These are phyloP conservation scores for Diaporthe vaccinii DNA, from an alignment of 2,329 filamentous ascomycete genomes.

Conservation along the genomic window DNA sequence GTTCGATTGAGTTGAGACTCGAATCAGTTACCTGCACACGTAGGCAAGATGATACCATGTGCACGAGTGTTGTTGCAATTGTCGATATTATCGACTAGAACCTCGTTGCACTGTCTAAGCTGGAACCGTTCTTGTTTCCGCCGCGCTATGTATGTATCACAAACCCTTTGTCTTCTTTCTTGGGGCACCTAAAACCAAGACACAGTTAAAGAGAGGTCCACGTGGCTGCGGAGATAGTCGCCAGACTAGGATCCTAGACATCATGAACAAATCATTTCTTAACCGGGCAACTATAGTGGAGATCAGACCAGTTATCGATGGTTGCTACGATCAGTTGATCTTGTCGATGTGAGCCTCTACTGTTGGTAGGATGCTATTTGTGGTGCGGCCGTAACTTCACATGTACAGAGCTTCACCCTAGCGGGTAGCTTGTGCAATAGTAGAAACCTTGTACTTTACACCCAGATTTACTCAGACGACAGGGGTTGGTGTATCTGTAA, in stretches of 20 bases:
- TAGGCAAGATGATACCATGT: no score
- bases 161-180: background rate
- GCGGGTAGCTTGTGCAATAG: background rate
- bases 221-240: background rate
- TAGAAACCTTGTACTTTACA: background rate
- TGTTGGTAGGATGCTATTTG: background rate
- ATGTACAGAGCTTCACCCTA: background rate
- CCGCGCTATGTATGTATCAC: background rate
- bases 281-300: background rate
- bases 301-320: background rate
- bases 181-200: background rate
- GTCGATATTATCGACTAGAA: background rate
- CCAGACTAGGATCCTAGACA: background rate
- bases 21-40: no score
- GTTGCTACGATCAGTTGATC: background rate
- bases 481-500: slow-evolving; percentile 1
- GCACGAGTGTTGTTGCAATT: no score
- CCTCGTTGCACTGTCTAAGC: background rate
- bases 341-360: background rate
- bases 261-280: background rate
- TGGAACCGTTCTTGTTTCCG: background rate
- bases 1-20: no score
- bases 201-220: background rate
- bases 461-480: background rate
- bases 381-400: background rate